These are phyloP conservation scores for Boletellus ananiceps DNA, from an alignment of 768 basidiomycete species.

Conservation along the genomic window DNA sequence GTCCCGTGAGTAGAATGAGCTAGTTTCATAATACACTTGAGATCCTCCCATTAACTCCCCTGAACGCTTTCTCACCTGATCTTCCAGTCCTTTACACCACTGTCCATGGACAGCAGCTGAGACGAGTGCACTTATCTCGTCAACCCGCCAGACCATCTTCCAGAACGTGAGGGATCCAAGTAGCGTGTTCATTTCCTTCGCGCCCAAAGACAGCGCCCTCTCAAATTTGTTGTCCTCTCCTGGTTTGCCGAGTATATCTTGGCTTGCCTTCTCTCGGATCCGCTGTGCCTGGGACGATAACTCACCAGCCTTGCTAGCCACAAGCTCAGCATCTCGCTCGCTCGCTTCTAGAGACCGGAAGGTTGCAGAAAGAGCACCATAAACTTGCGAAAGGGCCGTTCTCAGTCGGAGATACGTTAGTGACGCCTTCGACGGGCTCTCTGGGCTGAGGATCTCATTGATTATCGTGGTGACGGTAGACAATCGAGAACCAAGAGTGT, in stretches of 20 bases:
- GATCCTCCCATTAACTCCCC: background rate
- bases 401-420: constrained; percentile 31
- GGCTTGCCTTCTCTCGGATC: constrained; percentile 32
- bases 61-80: constrained; percentile 36
- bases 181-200: constrained; percentile 27
- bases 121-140: constrained; percentile 36
- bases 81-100: constrained; percentile 47
- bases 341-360: constrained; percentile 27
- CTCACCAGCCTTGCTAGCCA: constrained; percentile 33
- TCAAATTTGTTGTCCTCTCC: constrained; percentile 19
- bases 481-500: constrained; percentile 55
- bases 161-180: constrained; percentile 37
- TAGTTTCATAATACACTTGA: constrained; percentile 22
- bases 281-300: constrained; percentile 39
- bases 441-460: constrained; percentile 13
- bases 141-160: constrained; percentile 38
- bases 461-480: constrained; percentile 45
- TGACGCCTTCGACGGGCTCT: constrained; percentile 2
- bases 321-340: constrained; percentile 33
- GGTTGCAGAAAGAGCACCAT: constrained; percentile 38
- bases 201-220: constrained; percentile 26
- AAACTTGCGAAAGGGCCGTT: constrained; percentile 37
- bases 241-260: constrained; percentile 37
- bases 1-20: constrained; percentile 64
- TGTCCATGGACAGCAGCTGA: constrained; percentile 27